phyloP scores from a whole-genome alignment of 768 basidiomycete genomes.

The Lentinula detonsa region DNA sequence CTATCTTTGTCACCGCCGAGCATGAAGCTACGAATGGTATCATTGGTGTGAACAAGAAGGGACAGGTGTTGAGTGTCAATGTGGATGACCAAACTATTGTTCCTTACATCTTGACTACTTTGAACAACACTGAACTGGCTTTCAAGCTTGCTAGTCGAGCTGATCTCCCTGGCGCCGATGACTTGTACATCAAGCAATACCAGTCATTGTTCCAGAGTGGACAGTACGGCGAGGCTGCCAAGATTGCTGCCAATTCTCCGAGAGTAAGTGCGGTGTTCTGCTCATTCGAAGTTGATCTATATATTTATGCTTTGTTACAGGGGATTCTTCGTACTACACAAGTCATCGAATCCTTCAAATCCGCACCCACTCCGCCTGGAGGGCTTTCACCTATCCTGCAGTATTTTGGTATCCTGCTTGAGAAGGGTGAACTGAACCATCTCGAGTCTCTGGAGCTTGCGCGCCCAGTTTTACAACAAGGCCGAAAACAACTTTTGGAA shows the following conservation, averaged over 20 bases:
- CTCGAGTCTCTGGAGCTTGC: slow-evolving; percentile 94
- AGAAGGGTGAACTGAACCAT: slow-evolving; percentile 97
- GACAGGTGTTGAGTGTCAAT: slow-evolving; percentile 94
- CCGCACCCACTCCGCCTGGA: slow-evolving; percentile 85
- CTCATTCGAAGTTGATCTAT: background rate
- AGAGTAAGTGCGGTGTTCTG: slow-evolving; percentile 41
- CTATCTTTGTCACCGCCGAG: slow-evolving; percentile 97
- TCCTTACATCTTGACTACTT: slow-evolving; percentile 87
- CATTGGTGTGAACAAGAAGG: slow-evolving; percentile 99
- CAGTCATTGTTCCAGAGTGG: slow-evolving; percentile 84
- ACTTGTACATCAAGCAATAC: slow-evolving; percentile 92
- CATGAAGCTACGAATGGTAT: slow-evolving; percentile 93
- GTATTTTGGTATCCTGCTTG: slow-evolving; percentile 97
- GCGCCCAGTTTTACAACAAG: slow-evolving; percentile 91
- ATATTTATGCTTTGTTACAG: slow-evolving; percentile 27
- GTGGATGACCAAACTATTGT: slow-evolving; percentile 96
- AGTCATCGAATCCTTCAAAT: slow-evolving; percentile 97
- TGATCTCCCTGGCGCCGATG: slow-evolving; percentile 95
- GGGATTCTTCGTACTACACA: slow-evolving; percentile 92
- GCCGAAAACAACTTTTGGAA: slow-evolving; percentile 93
- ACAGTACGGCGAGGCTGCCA: slow-evolving; percentile 91
- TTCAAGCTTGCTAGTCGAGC: slow-evolving; percentile 97
- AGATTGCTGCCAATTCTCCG: slow-evolving; percentile 96
- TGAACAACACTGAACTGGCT: slow-evolving; percentile 97
- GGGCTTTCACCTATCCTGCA: slow-evolving; percentile 93